Evolutionary conservation across 2,329 filamentous ascomycete species (phyloP).

Genomic region (Sporothrix sp.): DNA sequence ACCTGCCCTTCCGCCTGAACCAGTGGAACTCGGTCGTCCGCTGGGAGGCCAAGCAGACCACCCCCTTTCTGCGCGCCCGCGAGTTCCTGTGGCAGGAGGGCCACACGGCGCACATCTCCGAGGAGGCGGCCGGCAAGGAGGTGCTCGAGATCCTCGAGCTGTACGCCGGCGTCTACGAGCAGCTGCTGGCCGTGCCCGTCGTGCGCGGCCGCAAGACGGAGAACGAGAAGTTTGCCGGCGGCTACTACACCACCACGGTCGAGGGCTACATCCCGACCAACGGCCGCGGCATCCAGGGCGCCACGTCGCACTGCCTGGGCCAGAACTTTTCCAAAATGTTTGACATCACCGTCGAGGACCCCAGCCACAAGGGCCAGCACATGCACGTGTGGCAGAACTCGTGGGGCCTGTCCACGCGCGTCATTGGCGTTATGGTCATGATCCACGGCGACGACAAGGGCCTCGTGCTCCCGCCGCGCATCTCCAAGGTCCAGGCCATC

Average conservation of each 20-base stretch:
- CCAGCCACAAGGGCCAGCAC: constrained; percentile 66
- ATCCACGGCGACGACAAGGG: constrained; percentile 95
- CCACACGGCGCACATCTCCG: constrained; percentile 79
- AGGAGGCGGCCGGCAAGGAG: constrained; percentile 71
- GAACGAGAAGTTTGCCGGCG: constrained; percentile 96
- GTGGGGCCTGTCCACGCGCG: constrained; percentile 94
- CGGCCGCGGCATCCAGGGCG: constrained; percentile 92
- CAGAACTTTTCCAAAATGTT: constrained; percentile 99
- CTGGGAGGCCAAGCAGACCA: constrained; percentile 94
- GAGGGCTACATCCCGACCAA: constrained; percentile 96
- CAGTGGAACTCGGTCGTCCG: constrained; percentile 87
- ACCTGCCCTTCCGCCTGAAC: constrained; percentile 87
- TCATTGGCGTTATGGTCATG: constrained; percentile 98
- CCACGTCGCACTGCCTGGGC: constrained; percentile 85
- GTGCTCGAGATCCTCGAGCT: constrained; percentile 88
- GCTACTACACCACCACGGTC: constrained; percentile 91
- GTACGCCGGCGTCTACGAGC: constrained; percentile 85
- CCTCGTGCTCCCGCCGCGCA: constrained; percentile 81
- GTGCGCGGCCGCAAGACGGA: constrained; percentile 92
- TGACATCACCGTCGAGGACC: constrained; percentile 93
- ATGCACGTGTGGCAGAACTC: constrained; percentile 97
- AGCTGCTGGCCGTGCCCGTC: constrained; percentile 88
- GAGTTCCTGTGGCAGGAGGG: constrained; percentile 99
- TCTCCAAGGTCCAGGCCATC: constrained; percentile 76
- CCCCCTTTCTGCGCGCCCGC: constrained; percentile 78